Evolutionary conservation across 2,329 filamentous ascomycete species (phyloP), one percentile per base, ranked within the genome.

Genomic region (Monosporascus sp.): DNA sequence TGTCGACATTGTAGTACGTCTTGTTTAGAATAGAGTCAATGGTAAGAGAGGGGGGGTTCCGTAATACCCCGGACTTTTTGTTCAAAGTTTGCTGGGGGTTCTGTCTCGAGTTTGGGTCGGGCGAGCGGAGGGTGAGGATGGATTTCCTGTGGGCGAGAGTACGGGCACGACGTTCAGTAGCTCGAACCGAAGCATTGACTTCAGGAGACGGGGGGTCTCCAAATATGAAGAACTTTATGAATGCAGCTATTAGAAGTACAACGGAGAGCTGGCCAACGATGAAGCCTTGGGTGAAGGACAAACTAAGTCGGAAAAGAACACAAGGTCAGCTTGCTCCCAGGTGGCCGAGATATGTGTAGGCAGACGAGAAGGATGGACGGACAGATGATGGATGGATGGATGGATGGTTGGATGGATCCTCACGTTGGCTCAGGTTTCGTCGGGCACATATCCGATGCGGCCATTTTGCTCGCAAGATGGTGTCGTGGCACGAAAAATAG

Each of bases 181-280:
- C 89, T 60, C 88, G 84, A 44, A 88, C 76, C 7, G 89, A 80
- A 14, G 91, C 89, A 20, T 88, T 89, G 52, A 87, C 85, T 58
- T 96, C 91, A 56, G 91, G 80, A 1, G 89, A 91, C 1, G 91
- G 91, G 5, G 91, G 85, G 68, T 97, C 94, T 63, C 94, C 94
- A 68, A 99, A 97, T 67, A 99, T 97, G 81, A 99, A 99, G 82
- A 97, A 99, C 70, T 96, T 96, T 72, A 99, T 97, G 74, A 99
- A 97, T 61, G 88, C 90, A 59, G 91, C 92, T 57, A 99, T 84
- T 40, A 99, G 80, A 24, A 97, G 76, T 16, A 96, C 89, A 46
- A 99, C 89, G 2, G 91, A 96, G 50, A 99, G 79, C 71, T 99
- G 94, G 49, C 94, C 94, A 35, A 97, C 79, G 48, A 99, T 84